Conservation (phyloP, 306 rosid genomes). For the Vigna unguiculata region DNA sequence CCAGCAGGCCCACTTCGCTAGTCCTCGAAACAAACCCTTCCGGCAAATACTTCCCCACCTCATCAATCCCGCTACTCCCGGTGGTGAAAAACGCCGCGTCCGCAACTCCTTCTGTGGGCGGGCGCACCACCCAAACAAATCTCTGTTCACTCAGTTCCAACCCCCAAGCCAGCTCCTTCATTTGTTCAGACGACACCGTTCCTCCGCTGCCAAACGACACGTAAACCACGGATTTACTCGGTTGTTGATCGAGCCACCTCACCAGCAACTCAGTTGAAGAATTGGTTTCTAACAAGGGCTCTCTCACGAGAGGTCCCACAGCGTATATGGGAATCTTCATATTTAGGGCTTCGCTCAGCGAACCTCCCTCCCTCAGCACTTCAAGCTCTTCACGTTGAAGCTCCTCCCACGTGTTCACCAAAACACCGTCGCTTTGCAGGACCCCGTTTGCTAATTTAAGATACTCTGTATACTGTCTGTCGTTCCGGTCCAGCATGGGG, state of each 20-base stretch:
- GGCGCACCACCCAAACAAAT: conserved; percentile 75
- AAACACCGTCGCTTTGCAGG: conserved; percentile 11
- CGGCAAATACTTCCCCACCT: conserved; percentile 6
- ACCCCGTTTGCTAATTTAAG: not conserved
- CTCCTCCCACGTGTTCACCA: conserved; percentile 46
- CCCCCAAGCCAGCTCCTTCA: conserved; percentile 65
- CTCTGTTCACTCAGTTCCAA: conserved; percentile 66
- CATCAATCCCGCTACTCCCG: not conserved
- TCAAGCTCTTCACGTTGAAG: conserved; percentile 7
- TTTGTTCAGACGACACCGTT: conserved; percentile 56
- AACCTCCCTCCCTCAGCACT: conserved; percentile 17
- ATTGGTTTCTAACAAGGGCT: not conserved
- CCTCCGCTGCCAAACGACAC: conserved; percentile 81
- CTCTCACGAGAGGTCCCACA: conserved; percentile 62
- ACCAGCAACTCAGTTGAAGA: not conserved
- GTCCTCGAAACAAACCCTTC: conserved; percentile 31
- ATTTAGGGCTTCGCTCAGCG: not conserved
- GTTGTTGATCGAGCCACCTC: conserved; percentile 64
- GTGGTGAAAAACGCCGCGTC: conserved; percentile 36
- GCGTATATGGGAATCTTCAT: conserved; percentile 48
- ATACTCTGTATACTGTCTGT: conserved; percentile 41
- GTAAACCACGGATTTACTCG: conserved; percentile 56
- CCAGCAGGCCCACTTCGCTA: conserved; percentile 18
- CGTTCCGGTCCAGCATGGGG: conserved; percentile 47
- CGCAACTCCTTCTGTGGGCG: conserved; percentile 36